Evolutionary conservation across 768 basidiomycete genomes (phyloP).

Genomic region (Leccinum imitatum): DNA sequence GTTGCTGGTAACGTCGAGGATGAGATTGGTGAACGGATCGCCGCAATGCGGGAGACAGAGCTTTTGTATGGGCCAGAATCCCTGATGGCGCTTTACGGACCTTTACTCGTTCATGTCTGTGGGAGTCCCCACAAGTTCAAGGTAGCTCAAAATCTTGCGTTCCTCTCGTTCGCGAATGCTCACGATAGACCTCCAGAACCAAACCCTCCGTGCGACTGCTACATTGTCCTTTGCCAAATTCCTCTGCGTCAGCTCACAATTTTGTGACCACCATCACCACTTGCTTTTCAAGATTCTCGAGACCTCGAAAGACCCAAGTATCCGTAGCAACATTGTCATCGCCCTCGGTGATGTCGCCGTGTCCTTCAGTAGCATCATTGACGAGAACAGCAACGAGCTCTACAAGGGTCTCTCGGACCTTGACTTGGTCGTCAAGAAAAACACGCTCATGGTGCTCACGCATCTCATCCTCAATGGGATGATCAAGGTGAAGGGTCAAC

Average conservation of each 20-base stretch:
- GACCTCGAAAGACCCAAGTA: conserved; percentile 83
- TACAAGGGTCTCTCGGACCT: conserved; percentile 91
- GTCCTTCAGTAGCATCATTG: conserved; percentile 95
- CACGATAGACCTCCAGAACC: conserved; percentile 55
- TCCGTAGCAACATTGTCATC: conserved; percentile 95
- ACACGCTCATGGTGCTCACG: conserved; percentile 97
- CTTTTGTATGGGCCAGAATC: conserved; percentile 82
- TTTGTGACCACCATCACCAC: conserved; percentile 87
- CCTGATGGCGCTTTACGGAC: conserved; percentile 81
- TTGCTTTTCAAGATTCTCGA: conserved; percentile 94
- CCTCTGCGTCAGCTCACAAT: conserved; percentile 91
- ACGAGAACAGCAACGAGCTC: conserved; percentile 94
- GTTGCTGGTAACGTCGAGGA: conserved; percentile 98
- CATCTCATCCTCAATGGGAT: conserved; percentile 97
- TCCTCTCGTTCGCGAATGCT: conserved; percentile 2
- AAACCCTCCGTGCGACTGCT: conserved; percentile 81
- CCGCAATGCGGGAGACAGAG: conserved; percentile 80
- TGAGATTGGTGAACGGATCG: conserved; percentile 93
- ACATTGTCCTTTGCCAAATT: conserved; percentile 92
- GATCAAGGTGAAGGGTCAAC: conserved; percentile 99
- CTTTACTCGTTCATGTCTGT: conserved; percentile 87
- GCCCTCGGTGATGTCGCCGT: conserved; percentile 97
- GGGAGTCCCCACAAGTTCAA: conserved; percentile 90
- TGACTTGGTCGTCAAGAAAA: conserved; percentile 93
- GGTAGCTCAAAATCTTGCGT: conserved; percentile 39